Evolutionary conservation across 345 rosid species (phyloP).

Genomic region (Psidium friedrichsthalianum): DNA sequence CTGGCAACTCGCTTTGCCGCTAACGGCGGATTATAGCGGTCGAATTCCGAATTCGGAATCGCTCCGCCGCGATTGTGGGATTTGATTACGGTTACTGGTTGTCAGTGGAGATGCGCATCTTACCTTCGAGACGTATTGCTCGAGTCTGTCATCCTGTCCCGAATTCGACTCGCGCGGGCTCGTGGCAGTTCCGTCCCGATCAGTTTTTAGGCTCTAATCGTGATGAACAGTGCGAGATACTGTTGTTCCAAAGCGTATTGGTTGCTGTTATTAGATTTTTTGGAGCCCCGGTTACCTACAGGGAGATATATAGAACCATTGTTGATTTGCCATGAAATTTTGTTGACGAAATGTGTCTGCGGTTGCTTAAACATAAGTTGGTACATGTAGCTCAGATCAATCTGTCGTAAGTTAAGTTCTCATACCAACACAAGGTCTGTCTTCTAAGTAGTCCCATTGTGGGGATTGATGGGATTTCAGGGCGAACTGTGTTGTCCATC

Average conservation of each 20-base stretch:
- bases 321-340: not conserved
- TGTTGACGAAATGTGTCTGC: not conserved
- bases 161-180: not conserved
- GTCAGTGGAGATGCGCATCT: not conserved
- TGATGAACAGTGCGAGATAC: not conserved
- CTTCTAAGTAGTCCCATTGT: not conserved
- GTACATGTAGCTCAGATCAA: not conserved
- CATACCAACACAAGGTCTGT: not conserved
- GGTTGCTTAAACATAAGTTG: not conserved
- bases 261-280: not conserved
- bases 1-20: not conserved
- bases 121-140: not conserved
- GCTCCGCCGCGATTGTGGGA: not conserved
- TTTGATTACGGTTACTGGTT: not conserved
- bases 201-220: not conserved
- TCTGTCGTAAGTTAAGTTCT: not conserved
- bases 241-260: not conserved
- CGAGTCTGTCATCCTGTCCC: not conserved
- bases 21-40: no score
- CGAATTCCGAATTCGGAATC: not conserved
- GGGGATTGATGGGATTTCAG: not conserved
- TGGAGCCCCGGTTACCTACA: not conserved
- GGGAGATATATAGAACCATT: not conserved
- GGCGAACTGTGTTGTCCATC: not conserved
- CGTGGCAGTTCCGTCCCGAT: not conserved